phyloP scores from a whole-genome alignment of 1,284 basidiomycete species.

The Ustilago esculenta region DNA sequence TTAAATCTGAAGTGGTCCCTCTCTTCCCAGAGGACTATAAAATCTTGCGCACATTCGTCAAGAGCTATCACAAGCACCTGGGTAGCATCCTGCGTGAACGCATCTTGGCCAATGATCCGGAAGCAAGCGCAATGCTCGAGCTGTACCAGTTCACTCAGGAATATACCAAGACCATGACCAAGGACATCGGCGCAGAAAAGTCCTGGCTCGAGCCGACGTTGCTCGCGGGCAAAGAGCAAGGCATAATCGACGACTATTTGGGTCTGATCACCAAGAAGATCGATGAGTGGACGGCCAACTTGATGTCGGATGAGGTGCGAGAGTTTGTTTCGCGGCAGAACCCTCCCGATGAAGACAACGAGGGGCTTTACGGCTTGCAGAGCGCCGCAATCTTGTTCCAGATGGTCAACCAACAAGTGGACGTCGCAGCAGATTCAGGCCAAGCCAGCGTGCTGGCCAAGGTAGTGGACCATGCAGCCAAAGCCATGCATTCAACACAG shows the following conservation, averaged over 20 bases:
- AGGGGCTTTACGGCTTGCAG: conserved; percentile 89
- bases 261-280: conserved; percentile 91
- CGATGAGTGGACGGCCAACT: conserved; percentile 94
- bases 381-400: conserved; percentile 95
- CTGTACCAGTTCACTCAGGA: conserved; percentile 94
- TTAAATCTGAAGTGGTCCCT: conserved; percentile 84
- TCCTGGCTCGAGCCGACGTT: conserved; percentile 72
- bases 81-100: conserved; percentile 79
- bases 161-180: conserved; percentile 88
- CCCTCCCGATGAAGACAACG: conserved; percentile 86
- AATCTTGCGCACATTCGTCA: conserved; percentile 82
- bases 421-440: conserved; percentile 92
- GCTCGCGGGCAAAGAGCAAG: conserved; percentile 90
- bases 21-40: conserved; percentile 94
- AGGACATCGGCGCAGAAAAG: conserved; percentile 83
- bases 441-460: conserved; percentile 92
- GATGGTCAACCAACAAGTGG: conserved; percentile 95
- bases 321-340: conserved; percentile 84
- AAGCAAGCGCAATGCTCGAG: conserved; percentile 84
- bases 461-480: conserved; percentile 86
- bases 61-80: conserved; percentile 91
- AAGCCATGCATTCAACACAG: conserved; percentile 90
- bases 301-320: conserved; percentile 88
- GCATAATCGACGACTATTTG: conserved; percentile 94
- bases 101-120: conserved; percentile 77